These are phyloP conservation scores for Globisporangium lucens DNA, from an alignment of 352 stramenopile species.

Conservation along the genomic window DNA sequence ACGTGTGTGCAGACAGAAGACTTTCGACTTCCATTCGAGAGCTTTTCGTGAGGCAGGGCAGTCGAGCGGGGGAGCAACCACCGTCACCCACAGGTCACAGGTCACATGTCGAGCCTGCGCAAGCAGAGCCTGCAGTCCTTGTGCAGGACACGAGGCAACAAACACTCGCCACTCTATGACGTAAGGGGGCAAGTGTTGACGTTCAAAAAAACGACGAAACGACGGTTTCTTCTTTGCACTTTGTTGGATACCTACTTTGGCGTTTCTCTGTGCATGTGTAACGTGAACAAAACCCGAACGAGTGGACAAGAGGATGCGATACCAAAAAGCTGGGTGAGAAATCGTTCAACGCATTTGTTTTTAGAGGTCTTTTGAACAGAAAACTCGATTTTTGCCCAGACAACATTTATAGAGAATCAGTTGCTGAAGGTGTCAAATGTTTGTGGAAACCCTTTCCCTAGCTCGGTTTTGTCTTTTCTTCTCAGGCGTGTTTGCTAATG, in stretches of 20 bases:
- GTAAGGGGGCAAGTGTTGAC: neutral
- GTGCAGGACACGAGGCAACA: neutral
- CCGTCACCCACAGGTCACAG: neutral
- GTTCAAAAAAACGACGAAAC: neutral
- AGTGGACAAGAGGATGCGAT: neutral
- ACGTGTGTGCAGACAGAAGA: neutral
- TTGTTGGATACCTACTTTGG: neutral
- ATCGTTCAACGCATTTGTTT: neutral
- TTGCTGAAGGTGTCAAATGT: neutral
- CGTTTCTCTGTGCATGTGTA: neutral
- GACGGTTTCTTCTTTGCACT: neutral
- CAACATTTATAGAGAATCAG: neutral
- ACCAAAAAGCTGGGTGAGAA: neutral
- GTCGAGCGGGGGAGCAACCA: neutral
- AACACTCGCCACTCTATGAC: neutral
- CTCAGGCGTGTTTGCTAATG: conserved; percentile 7
- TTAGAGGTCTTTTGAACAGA: neutral
- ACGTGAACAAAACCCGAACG: neutral
- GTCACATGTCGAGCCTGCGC: neutral
- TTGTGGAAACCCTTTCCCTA: neutral
- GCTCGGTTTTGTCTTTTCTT: conserved; percentile 1
- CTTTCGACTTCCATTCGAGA: neutral
- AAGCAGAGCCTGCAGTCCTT: neutral
- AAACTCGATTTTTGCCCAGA: neutral
- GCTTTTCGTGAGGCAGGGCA: neutral